Conservation (phyloP, 495 filamentous ascomycete species). For the Friedmanniomyces simplex region DNA sequence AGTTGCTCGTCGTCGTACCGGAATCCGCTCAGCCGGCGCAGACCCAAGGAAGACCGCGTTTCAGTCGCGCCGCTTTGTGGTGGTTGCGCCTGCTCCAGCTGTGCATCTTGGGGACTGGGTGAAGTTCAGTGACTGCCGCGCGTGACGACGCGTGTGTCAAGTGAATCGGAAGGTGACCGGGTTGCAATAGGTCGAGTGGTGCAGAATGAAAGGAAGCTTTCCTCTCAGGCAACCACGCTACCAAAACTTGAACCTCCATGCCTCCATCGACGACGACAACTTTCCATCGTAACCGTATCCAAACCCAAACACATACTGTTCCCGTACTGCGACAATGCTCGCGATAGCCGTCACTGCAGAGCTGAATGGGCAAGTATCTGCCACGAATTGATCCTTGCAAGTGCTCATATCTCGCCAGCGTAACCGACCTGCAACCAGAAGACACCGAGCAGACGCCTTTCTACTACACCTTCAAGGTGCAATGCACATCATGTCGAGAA, state of each 20-base stretch:
- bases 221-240: not conserved
- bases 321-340: conserved; percentile 47
- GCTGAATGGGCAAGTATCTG: conserved; percentile 54
- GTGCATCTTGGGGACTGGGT: not conserved
- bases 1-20: not conserved
- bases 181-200: not conserved
- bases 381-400: conserved; percentile 3
- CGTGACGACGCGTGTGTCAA: not conserved
- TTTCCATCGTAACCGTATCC: too few relatives aligned
- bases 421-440: conserved; percentile 75
- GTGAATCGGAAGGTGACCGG: not conserved
- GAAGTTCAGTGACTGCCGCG: not conserved
- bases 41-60: not conserved
- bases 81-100: not conserved
- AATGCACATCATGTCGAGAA: conserved; percentile 92
- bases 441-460: conserved; percentile 74
- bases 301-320: not conserved
- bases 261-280: not conserved
- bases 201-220: not conserved
- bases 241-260: not conserved
- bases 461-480: conserved; percentile 92
- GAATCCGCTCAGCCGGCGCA: not conserved
- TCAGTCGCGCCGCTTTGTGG: not conserved
- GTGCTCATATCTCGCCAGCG: conserved; percentile 41
- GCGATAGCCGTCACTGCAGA: conserved; percentile 72